Evolutionary conservation across 2,329 filamentous ascomycete species (phyloP).

Genomic region (Trichocomaceae sp.): DNA sequence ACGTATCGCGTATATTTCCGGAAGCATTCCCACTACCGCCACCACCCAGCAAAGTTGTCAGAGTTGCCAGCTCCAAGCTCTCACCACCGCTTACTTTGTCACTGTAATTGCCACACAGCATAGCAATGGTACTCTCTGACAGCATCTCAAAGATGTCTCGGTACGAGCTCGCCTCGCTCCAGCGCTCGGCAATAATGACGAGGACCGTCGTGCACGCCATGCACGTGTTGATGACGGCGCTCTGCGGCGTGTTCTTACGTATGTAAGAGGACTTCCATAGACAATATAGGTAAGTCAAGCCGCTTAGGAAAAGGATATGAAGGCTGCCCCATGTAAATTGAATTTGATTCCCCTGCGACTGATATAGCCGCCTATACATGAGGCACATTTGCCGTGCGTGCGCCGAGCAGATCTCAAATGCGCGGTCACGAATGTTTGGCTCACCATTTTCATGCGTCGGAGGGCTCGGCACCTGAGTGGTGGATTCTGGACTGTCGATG

Average conservation of each 20-base stretch:
- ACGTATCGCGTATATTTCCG: background rate
- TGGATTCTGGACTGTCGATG: conserved; percentile 1
- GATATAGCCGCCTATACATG: conserved; percentile 31
- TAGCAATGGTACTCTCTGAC: conserved; percentile 7
- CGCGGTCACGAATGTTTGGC: conserved; percentile 6
- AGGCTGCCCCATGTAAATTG: conserved; percentile 25
- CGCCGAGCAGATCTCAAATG: conserved; percentile 8
- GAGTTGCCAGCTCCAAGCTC: conserved; percentile 2
- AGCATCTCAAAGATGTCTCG: conserved; percentile 27
- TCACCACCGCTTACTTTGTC: conserved; percentile 1
- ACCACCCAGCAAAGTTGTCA: conserved; percentile 1
- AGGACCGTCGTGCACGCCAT: conserved; percentile 27
- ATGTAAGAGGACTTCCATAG: conserved; percentile 24
- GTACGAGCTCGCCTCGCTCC: conserved; percentile 24
- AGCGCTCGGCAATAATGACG: conserved; percentile 25
- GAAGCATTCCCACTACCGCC: background rate
- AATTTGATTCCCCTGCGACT: conserved; percentile 18
- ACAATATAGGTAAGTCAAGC: conserved; percentile 26
- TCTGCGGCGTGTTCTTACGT: conserved; percentile 11
- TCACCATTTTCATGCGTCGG: background rate
- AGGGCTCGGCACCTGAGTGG: background rate
- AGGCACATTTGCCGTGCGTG: conserved; percentile 25
- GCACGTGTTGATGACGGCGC: conserved; percentile 22
- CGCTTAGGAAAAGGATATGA: conserved; percentile 20
- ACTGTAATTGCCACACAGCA: conserved; percentile 3